Base-by-base conservation (phyloP, 306 rosid species). In the Alnus glutinosa region DNA sequence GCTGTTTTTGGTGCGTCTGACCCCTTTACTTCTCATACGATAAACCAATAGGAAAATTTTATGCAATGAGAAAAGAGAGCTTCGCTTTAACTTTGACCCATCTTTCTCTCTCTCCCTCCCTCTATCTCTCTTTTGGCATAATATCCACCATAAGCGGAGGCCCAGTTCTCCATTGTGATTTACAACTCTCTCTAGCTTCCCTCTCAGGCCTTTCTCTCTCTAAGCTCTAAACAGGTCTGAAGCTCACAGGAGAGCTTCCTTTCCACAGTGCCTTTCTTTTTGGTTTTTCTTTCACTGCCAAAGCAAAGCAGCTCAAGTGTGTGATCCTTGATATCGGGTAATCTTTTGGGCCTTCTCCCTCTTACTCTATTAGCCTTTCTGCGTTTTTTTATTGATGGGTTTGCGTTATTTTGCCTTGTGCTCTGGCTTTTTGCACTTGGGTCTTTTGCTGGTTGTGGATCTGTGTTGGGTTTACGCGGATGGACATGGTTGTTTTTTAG, bases 51-150 rank as follows among this genome's bases (percentile, higher is more conserved):
- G 84, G 84, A 86, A 83, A 23, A 10, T 86, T 75, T 83, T 78
- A 86, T 82, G 87, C 87, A 78, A 77, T 64, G 59, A 76, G 11
- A 54, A 75, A 69, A 66, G 55, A 59, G 70, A 75, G 52, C 83
- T 79, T 81, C 81, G 61, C 87, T 86, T 87, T 84, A 51, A 57
- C 89, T 92, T 92, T 90, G 97, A 89, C 97, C 83, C 81, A 74
- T 48, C 78, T 77, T 69, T 69, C 54, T 69, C 82, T 59, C 76
- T 69, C 69, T 69, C 61, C 54, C 82, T 66, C 80, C 74, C 83
- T 49, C 58, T 59, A 49, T 44, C 83, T 79, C 85, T 80, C 73
- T 51, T 71, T 58, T 23, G 42, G 80, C 82, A 86, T 82, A 79
- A 78, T 79, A 84, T 86, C 89, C 89, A 73, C 84, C 83, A 73